These are phyloP conservation scores for Phytopythium helicoides DNA, from an alignment of 352 stramenopile species.

Conservation along the genomic window DNA sequence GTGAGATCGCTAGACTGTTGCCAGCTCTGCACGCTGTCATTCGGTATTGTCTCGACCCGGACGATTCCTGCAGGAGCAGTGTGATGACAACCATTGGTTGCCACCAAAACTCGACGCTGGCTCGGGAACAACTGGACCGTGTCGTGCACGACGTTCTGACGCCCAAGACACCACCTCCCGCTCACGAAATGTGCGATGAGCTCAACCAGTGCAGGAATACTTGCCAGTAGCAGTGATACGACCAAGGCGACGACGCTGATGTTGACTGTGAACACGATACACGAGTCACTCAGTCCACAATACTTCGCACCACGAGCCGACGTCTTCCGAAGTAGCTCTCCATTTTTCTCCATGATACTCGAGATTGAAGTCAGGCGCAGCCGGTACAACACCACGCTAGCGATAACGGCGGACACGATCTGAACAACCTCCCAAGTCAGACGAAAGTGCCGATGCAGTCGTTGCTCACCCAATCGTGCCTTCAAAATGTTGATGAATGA, in stretches of 20 bases:
- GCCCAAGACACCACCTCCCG: too few relatives aligned
- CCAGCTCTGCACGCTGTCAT: neutral
- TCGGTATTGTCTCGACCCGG: too few relatives aligned
- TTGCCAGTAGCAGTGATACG: conserved; percentile 12
- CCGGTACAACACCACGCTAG: too few relatives aligned
- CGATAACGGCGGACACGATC: conserved; percentile 4
- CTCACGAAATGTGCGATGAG: too few relatives aligned
- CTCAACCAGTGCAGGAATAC: too few relatives aligned
- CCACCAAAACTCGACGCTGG: too few relatives aligned
- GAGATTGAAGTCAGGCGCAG: conserved; percentile 10
- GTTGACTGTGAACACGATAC: conserved; percentile 22
- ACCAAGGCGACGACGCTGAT: conserved; percentile 16
- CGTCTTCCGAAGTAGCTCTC: conserved; percentile 17
- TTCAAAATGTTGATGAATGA: conserved; percentile 18
- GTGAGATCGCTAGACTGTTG: conserved; percentile 3
- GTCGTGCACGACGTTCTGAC: too few relatives aligned
- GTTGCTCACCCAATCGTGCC: conserved; percentile 16
- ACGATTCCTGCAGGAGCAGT: too few relatives aligned
- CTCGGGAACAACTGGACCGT: too few relatives aligned
- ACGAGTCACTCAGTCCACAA: conserved; percentile 21
- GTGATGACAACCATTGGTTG: too few relatives aligned
- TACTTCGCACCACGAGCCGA: conserved; percentile 17
- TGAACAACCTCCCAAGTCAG: conserved; percentile 19
- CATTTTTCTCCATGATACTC: conserved; percentile 18
- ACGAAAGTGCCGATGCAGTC: conserved; percentile 16